A percentile compares a stretch with the other conserved stretches of the same genome.
phyloP scores from a whole-genome alignment of 352 stramenopile genomes.

The Pythium dissotocum region DNA sequence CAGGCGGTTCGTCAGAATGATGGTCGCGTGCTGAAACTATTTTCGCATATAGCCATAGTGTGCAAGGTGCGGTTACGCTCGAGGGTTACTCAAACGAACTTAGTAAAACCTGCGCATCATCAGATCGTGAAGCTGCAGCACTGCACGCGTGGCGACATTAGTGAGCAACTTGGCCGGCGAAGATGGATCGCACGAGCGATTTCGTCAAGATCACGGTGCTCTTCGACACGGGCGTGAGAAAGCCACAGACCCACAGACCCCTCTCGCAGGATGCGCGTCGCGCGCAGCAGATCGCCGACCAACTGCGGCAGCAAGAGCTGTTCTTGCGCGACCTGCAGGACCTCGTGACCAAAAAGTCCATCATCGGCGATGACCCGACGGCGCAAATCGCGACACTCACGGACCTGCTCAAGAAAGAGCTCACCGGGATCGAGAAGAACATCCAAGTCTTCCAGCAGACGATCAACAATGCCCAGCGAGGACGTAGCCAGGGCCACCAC shows the following conservation, averaged over 20 bases:
- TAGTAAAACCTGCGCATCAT: neutral
- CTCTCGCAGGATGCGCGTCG: conserved; percentile 70
- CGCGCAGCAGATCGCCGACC: conserved; percentile 81
- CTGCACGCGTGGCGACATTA: conserved; percentile 18
- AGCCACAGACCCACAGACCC: conserved; percentile 53
- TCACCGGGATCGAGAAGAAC: conserved; percentile 58
- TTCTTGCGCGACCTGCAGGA: conserved; percentile 75
- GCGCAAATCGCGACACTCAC: conserved; percentile 77
- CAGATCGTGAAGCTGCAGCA: neutral
- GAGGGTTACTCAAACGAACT: conserved; percentile 5
- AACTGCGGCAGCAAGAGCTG: conserved; percentile 78
- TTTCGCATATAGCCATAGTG: conserved; percentile 18
- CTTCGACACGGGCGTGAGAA: conserved; percentile 62
- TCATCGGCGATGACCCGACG: conserved; percentile 75
- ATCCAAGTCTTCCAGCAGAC: conserved; percentile 70
- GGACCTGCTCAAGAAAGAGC: conserved; percentile 79
- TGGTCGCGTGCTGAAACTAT: conserved; percentile 11
- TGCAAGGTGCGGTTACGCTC: conserved; percentile 8
- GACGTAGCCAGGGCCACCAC: conserved; percentile 64
- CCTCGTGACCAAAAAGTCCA: conserved; percentile 71
- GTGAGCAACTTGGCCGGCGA: neutral
- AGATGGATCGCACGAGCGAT: conserved; percentile 77
- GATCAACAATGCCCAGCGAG: conserved; percentile 46
- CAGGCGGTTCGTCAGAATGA: neutral
- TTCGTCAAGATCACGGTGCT: conserved; percentile 86